Base-by-base conservation (phyloP, 345 rosid genomes). In the Brassica juncea region DNA sequence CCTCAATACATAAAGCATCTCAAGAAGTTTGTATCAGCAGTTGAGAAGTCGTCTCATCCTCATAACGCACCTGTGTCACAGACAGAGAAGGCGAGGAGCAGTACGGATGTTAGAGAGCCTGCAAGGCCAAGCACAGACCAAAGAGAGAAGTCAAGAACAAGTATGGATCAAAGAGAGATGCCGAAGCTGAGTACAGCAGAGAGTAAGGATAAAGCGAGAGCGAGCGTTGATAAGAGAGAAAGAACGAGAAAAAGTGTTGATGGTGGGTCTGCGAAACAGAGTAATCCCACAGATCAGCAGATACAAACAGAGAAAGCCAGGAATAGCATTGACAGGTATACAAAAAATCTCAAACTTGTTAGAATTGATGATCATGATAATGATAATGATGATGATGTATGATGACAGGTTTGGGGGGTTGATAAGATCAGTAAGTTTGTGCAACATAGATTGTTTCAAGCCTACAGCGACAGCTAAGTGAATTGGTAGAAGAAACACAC, bases 361-460 rank as follows among this genome's bases (percentile, higher is more conserved):
- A 64, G 19, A 70, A 5, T 4, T 44, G 15, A 16, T 23, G 19
- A 2, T 75, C 4, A 7, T 70, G 37, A 25, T 71, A 27, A 4
- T 42, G 35, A 3, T 44, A n/a, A 47, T 34, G 23, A 66, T 74
- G 60, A 39, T 70, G 75, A 21, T 55, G 61, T 76, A 6, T 79
- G 54, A 28, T 85, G 81, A 85, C 90, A 92, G 97, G 76, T 87
- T 94, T 72, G 97, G 98, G 39, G 88, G 52, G 75, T 90, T 92
- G 86, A 88, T 90, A 85, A 90, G 97, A 80, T 91, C 98, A 1
- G 98, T 94, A 19, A 83, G 92, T 77, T 81, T 92, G 27, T 89
- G 97, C 93, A 92, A 92, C 81, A 91, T 94, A 59, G 92, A 86
- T 86, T 94, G 98, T 84, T 94, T 94, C 86, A 90, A 77, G 89